These are phyloP conservation scores for Ilyonectria destructans DNA, from an alignment of 2,329 filamentous ascomycete genomes.

Conservation along the genomic window DNA sequence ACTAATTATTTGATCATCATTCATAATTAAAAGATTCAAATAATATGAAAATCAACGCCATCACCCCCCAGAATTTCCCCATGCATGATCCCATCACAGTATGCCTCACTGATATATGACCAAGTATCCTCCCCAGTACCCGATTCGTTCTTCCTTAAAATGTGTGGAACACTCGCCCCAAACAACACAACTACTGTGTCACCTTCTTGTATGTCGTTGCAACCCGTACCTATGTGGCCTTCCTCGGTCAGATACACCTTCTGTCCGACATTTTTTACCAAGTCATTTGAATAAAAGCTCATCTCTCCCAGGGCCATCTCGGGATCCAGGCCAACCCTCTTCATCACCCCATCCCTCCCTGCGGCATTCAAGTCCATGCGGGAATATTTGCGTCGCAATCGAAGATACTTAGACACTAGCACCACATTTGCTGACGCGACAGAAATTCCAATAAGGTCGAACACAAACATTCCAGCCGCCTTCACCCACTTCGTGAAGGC, in stretches of 20 bases:
- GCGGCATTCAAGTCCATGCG: neutral
- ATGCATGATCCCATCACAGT: slow-evolving; percentile 55
- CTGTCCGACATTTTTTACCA: slow-evolving; percentile 40
- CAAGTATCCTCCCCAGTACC: slow-evolving; percentile 30
- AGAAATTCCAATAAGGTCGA: slow-evolving; percentile 13
- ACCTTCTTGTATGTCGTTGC: slow-evolving; percentile 39
- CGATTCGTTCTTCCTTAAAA: slow-evolving; percentile 40
- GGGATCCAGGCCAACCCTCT: slow-evolving; percentile 35
- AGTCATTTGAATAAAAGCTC: slow-evolving; percentile 33
- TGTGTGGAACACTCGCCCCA: slow-evolving; percentile 50
- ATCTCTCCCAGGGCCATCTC: slow-evolving; percentile 17
- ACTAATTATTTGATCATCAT: too few relatives aligned
- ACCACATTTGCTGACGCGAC: slow-evolving; percentile 29
- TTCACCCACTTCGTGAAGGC: slow-evolving; percentile 14
- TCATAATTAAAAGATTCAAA: slow-evolving; percentile 25
- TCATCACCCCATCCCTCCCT: slow-evolving; percentile 5
- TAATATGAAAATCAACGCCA: slow-evolving; percentile 15
- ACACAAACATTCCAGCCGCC: slow-evolving; percentile 16
- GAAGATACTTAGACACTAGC: neutral
- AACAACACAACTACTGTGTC: slow-evolving; percentile 51
- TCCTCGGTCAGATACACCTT: slow-evolving; percentile 50
- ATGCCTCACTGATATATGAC: slow-evolving; percentile 52
- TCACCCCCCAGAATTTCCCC: slow-evolving; percentile 48
- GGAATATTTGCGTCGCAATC: slow-evolving; percentile 3
- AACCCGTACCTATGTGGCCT: slow-evolving; percentile 52